Percentiles rank a stretch among this genome's conserved stretches.
Evolutionary conservation across 2,329 filamentous ascomycete genomes (phyloP).

Genomic region (Calycina herbarum): DNA sequence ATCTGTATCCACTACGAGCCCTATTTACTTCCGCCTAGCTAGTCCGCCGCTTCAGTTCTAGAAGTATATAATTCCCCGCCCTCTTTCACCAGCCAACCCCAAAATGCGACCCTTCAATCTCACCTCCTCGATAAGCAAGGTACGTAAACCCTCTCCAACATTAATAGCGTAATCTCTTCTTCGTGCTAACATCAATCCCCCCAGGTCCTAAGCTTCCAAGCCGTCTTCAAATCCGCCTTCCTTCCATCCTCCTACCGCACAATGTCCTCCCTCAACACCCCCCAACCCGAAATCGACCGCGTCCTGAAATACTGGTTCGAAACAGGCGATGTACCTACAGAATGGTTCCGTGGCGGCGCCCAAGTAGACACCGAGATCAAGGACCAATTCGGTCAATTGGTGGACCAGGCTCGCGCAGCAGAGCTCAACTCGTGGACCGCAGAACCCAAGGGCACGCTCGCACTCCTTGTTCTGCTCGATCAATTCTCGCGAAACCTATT

Average conservation of each 20-base stretch:
- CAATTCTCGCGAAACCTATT: conserved; percentile 43
- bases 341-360: conserved; percentile 24
- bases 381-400: conserved; percentile 15
- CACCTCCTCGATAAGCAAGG: neutral
- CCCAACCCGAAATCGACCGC: conserved; percentile 22
- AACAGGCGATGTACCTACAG: conserved; percentile 12
- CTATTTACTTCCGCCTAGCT: neutral
- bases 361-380: conserved; percentile 23
- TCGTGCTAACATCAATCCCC: neutral
- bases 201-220: conserved; percentile 24
- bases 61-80: neutral
- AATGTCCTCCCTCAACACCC: conserved; percentile 22
- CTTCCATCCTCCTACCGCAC: conserved; percentile 13
- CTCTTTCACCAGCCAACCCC: neutral
- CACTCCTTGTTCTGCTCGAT: conserved; percentile 42
- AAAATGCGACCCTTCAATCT: neutral
- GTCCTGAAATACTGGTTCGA: conserved; percentile 26
- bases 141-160: neutral
- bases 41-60: neutral
- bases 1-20: neutral
- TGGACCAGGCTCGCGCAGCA: conserved; percentile 20
- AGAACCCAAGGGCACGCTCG: conserved; percentile 34
- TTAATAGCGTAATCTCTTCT: neutral
- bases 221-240: conserved; percentile 19
- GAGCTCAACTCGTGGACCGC: conserved; percentile 22